Percentiles rank a stretch among this genome's conserved stretches.
Conservation (phyloP, 2,329 filamentous ascomycete genomes). For the Penicillium sp. region DNA sequence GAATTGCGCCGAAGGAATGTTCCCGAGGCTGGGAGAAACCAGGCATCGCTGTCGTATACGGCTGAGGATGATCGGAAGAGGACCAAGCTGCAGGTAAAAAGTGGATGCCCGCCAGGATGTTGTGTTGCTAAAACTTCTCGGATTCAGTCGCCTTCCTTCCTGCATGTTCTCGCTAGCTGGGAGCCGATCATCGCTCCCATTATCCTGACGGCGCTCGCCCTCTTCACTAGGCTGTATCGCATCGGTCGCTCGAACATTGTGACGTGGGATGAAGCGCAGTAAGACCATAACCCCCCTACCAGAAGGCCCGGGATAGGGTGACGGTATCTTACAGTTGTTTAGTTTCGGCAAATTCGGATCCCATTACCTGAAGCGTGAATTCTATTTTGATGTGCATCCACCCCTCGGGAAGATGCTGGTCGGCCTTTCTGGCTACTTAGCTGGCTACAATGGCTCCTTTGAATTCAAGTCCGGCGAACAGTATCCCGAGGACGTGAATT, state of each 20-base stretch:
- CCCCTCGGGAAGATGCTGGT: constrained; percentile 98
- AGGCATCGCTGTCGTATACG: constrained; percentile 20
- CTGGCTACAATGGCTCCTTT: constrained; percentile 97
- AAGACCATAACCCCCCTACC: constrained; percentile 35
- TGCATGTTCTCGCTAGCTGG: constrained; percentile 52
- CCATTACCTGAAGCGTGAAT: constrained; percentile 97
- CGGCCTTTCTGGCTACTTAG: constrained; percentile 90
- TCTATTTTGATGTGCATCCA: constrained; percentile 97
- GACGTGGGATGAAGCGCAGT: constrained; percentile 75
- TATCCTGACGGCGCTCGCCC: constrained; percentile 60
- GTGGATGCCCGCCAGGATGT: not conserved
- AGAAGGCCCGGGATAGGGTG: not conserved
- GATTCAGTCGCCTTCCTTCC: constrained; percentile 34
- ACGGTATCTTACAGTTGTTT: constrained; percentile 8
- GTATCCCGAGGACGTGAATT: constrained; percentile 91
- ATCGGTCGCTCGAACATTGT: constrained; percentile 68
- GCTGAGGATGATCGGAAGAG: constrained; percentile 36
- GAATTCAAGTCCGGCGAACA: constrained; percentile 98
- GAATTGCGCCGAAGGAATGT: constrained; percentile 47
- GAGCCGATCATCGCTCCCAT: constrained; percentile 63
- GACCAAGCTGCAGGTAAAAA: constrained; percentile 35
- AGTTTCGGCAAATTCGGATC: constrained; percentile 81
- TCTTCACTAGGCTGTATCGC: constrained; percentile 66
- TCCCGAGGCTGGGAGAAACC: constrained; percentile 30
- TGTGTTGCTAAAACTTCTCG: not conserved